Percentiles rank a stretch among this genome's conserved stretches.
These are phyloP conservation scores for Scenedesmus sp. DNA, from an alignment of 163 green algal genomes.

Conservation along the genomic window DNA sequence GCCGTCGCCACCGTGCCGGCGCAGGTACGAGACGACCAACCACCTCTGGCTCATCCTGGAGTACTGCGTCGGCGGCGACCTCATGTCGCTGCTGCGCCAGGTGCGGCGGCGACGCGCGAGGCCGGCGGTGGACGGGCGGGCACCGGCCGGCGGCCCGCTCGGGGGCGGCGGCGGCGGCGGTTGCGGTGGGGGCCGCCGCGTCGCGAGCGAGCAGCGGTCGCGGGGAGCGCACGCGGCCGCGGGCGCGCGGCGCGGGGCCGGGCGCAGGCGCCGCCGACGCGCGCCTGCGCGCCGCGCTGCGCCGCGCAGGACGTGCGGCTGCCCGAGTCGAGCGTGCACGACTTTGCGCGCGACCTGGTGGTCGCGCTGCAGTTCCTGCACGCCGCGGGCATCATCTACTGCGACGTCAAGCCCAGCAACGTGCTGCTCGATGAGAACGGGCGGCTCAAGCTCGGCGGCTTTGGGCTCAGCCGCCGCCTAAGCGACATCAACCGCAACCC, in stretches of 20 bases:
- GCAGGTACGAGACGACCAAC: conserved; percentile 97
- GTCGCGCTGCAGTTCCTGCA: conserved; percentile 81
- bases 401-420: conserved; percentile 95
- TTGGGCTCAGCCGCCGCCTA: conserved; percentile 82
- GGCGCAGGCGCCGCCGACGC: too few relatives aligned
- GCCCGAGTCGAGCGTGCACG: conserved; percentile 85
- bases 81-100: conserved; percentile 84
- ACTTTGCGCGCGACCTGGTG: conserved; percentile 86
- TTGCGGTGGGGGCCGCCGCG: too few relatives aligned
- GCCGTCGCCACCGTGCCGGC: background rate
- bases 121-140: too few relatives aligned
- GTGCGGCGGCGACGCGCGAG: background rate
- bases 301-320: conserved; percentile 74
- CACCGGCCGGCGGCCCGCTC: too few relatives aligned
- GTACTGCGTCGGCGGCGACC: conserved; percentile 95
- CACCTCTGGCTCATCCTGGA: conserved; percentile 98
- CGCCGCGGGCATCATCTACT: conserved; percentile 82
- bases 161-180: too few relatives aligned
- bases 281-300: too few relatives aligned
- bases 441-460: conserved; percentile 92
- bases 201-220: too few relatives aligned
- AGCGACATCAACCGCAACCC: conserved; percentile 82
- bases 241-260: too few relatives aligned
- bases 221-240: too few relatives aligned
- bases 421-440: conserved; percentile 95